Base-by-base conservation (phyloP, 2,329 filamentous ascomycete genomes). In the Trichoderma semiorbis region DNA sequence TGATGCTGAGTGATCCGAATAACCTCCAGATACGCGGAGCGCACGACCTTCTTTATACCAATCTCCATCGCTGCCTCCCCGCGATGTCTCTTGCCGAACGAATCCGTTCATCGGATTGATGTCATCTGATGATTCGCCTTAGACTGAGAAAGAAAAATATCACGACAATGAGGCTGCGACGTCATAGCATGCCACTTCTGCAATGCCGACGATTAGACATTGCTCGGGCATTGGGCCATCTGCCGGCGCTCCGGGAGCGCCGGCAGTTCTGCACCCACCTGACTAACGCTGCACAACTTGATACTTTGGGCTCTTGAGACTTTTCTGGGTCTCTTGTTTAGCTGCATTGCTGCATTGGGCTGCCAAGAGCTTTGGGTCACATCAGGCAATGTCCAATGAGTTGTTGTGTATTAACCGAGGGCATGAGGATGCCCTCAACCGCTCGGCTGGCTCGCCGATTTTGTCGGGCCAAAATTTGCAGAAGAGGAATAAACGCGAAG, bases 161-260 rank as follows among this genome's bases (percentile, higher is more conserved):
- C 57, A 34, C 14, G 43, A 50, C 26, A 61, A 30, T 67, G 53
- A 43, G 21, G 39, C 67, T 53, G 10, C 67, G 67, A 69, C 67
- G 67, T 69, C 67, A 69, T 69, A 69, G 53, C 67, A 69, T 50
- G 67, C 67, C 67, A 69, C 67, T 32, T 62, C 57, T 69, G 3
- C 39, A 50, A 58, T 61, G 39, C 57, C 67, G 67, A 47, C 39
- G 39, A 53, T 53, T 50, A 53, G 47, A 60, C 36, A n/a, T 61
- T 21, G 67, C 57, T 21, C 36, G 18, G 26, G 53, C 16, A 69
- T 69, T 61, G 67, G 67, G 43, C 67, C 67, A 69, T 69, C 67
- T 69, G 67, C 67, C 67, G 67, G 67, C 66, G 39, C 43, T 39
- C 64, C 67, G 67, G 67, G 67, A 69, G 16, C 57, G 53, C 26